Percentiles rank a stretch among this genome's conserved stretches.
These are phyloP conservation scores for Dactylellina cionopaga DNA, from an alignment of 2,329 filamentous ascomycete species.

Conservation along the genomic window DNA sequence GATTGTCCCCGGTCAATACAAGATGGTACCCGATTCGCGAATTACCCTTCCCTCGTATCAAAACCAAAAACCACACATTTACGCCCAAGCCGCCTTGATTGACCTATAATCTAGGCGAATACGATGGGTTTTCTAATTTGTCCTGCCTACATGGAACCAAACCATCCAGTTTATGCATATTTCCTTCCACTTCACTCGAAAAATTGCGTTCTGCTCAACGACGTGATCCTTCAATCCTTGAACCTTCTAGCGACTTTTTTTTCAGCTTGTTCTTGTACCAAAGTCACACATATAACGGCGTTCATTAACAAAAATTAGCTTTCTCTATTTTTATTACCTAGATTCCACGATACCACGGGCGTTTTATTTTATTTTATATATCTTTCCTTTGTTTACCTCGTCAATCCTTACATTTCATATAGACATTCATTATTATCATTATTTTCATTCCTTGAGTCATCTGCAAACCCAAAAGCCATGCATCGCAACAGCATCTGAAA, in stretches of 20 bases:
- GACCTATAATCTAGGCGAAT: constrained; percentile 35
- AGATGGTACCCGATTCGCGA: constrained; percentile 53
- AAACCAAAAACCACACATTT: constrained; percentile 44
- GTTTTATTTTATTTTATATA: constrained; percentile 25
- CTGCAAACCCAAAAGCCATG: not conserved
- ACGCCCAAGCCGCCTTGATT: constrained; percentile 45
- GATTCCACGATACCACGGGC: constrained; percentile 46
- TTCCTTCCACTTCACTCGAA: no score
- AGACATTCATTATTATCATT: constrained; percentile 25
- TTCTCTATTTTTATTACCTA: constrained; percentile 18
- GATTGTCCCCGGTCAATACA: constrained; percentile 55
- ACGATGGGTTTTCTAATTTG: no score
- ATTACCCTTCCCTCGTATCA: constrained; percentile 44
- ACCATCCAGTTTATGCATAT: no score
- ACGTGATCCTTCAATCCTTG: not conserved
- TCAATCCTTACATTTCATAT: constrained; percentile 12
- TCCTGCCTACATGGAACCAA: no score
- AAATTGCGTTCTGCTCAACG: no score
- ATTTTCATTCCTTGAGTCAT: constrained; percentile 4
- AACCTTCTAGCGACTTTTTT: constrained; percentile 39
- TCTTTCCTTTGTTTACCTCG: not conserved
- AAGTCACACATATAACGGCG: constrained; percentile 29
- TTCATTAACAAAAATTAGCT: constrained; percentile 23
- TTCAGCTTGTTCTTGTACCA: constrained; percentile 9
- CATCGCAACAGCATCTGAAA: no score